A percentile compares a stretch with the other conserved stretches of the same genome.
Evolutionary conservation across 257 asterid species (phyloP).

Genomic region (Forsythia suspensa): DNA sequence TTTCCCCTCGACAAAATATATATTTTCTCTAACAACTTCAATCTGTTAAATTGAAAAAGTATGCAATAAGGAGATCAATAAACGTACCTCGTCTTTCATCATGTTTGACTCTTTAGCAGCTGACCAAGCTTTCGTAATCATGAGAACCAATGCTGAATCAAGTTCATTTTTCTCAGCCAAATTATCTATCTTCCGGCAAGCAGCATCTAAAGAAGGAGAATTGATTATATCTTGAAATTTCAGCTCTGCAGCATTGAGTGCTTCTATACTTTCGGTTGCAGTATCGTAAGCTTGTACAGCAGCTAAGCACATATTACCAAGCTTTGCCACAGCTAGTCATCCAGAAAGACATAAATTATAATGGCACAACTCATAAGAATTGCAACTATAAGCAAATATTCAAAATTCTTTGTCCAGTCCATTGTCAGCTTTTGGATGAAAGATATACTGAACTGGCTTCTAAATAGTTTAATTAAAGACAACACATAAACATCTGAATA

Average conservation of each 20-base stretch:
- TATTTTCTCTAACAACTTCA: neutral
- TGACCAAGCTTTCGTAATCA: slow-evolving; percentile 96
- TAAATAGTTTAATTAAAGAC: neutral
- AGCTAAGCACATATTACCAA: slow-evolving; percentile 74
- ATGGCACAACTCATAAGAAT: neutral
- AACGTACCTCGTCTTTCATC: slow-evolving; percentile 76
- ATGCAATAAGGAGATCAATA: slow-evolving; percentile 14
- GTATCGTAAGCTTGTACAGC: slow-evolving; percentile 81
- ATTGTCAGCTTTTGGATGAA: neutral
- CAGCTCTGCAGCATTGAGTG: slow-evolving; percentile 76
- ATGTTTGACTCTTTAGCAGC: slow-evolving; percentile 88
- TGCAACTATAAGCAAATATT: neutral
- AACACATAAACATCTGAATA: neutral
- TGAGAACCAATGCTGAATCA: slow-evolving; percentile 82
- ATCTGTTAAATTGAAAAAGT: neutral
- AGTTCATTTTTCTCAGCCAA: slow-evolving; percentile 85
- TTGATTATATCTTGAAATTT: slow-evolving; percentile 84
- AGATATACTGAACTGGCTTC: slow-evolving; percentile 8
- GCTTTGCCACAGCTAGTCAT: slow-evolving; percentile 68
- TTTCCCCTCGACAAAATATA: neutral
- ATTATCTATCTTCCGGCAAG: slow-evolving; percentile 85
- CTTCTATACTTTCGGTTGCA: slow-evolving; percentile 71
- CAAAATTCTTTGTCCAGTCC: neutral
- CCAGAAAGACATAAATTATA: slow-evolving; percentile 23
- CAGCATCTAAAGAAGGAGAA: slow-evolving; percentile 86